Evolutionary conservation across 345 rosid species (phyloP), one percentile per base, ranked within the genome.

Genomic region (Linum usitatissimum): DNA sequence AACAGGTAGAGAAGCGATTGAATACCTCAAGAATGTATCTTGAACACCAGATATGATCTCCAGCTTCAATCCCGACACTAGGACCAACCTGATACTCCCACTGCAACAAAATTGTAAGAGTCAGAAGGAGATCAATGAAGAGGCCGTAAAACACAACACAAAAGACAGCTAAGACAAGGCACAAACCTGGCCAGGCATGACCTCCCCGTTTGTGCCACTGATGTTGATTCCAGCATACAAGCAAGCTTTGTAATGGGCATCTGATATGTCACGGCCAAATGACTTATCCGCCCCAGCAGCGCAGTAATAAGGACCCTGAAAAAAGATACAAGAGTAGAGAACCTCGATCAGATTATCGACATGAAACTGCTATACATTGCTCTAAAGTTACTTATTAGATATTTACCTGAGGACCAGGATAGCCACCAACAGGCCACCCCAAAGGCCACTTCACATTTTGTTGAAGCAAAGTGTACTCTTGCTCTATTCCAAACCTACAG

Each of bases 41-140:
- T 18, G 99, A 87, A 77, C 78, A 71, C 96, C 97, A 93, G 42
- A 93, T 86, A 59, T 93, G 87, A 70, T 93, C 96, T 72, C 78
- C 99, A 36, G 92, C 99, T 1, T 90, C 99, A 68, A 93, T 90
- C 61, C 99, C 97, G 20, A 93, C 94, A 56, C 97, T 93, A 1
- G 99, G 97, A 57, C 99, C 97, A 20, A 93, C 97, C 78, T 90
- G 99, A 80, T 80, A 93, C 68, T 93, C 99, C 99, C 99, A 87
- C 99, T 90, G 73, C 77, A 75, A 55, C 9, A 64, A 65, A 39
- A 65, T 21, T 61, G 57, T 53, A 38, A 62, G 31, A 28, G 63
- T 54, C 40, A 65, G 55, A 65, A 17, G 6, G 57, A 58, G 18
- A 42, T 18, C 19, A 18, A 76, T 59, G 54, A 63, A 12, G 36